phyloP scores from a whole-genome alignment of 768 basidiomycete species.

The Stropharia rugosoannulata region DNA sequence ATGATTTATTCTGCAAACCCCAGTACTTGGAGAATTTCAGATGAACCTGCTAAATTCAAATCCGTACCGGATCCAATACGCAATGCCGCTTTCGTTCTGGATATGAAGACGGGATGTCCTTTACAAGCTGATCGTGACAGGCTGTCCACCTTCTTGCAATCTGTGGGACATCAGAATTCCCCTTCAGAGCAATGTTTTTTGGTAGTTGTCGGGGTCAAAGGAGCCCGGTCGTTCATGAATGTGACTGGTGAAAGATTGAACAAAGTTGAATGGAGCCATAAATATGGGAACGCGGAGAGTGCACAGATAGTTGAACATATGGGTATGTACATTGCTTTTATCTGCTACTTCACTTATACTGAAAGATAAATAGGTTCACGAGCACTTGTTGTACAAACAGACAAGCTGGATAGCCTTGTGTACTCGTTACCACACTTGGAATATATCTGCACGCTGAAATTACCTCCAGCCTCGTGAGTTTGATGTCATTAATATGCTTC shows the following conservation, averaged over 20 bases:
- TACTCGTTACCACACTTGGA: slow-evolving; percentile 70
- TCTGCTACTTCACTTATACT: not conserved
- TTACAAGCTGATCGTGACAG: slow-evolving; percentile 43
- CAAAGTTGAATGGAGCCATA: slow-evolving; percentile 63
- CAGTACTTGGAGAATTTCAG: slow-evolving; percentile 32
- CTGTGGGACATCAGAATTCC: not conserved
- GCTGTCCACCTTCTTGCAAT: slow-evolving; percentile 34
- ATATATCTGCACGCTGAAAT: slow-evolving; percentile 44
- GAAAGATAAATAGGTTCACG: slow-evolving; percentile 37
- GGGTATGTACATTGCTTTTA: slow-evolving; percentile 37
- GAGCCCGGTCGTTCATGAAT: slow-evolving; percentile 54
- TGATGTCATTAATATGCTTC: not conserved
- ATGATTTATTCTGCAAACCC: slow-evolving; percentile 36
- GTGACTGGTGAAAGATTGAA: slow-evolving; percentile 66
- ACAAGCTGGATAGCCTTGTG: slow-evolving; percentile 43
- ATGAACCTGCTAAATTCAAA: slow-evolving; percentile 35
- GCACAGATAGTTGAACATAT: slow-evolving; percentile 60
- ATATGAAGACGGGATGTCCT: slow-evolving; percentile 47
- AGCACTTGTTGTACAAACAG: slow-evolving; percentile 57
- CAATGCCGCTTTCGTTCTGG: slow-evolving; percentile 52
- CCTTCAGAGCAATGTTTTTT: slow-evolving; percentile 13
- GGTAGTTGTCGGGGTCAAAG: slow-evolving; percentile 48
- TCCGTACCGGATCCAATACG: slow-evolving; percentile 44
- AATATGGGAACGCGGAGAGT: slow-evolving; percentile 46
- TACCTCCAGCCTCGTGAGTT: slow-evolving; percentile 36